Evolutionary conservation across 768 basidiomycete species (phyloP).

Genomic region (Symmetrospora coprosmae): DNA sequence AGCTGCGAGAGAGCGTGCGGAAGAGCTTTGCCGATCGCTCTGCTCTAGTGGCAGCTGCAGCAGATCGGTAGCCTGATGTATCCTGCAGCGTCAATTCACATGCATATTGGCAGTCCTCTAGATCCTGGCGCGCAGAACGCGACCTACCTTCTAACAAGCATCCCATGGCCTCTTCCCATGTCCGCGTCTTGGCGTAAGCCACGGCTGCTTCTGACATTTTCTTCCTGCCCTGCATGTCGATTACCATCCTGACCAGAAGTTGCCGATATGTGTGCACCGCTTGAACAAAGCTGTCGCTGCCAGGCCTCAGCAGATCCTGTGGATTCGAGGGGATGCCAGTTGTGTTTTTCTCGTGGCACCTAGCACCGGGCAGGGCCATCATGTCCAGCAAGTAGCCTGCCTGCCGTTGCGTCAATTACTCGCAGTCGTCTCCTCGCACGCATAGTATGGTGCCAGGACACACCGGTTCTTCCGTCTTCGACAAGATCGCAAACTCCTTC

Average conservation of each 20-base stretch:
- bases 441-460: neutral
- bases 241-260: neutral
- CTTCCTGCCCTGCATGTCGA: neutral
- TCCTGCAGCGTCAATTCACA: neutral
- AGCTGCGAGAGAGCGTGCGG: neutral
- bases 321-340: neutral
- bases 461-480: conserved; percentile 24
- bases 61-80: conserved; percentile 1
- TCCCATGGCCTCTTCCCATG: conserved; percentile 15
- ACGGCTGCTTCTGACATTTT: neutral
- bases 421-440: neutral
- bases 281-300: neutral
- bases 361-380: neutral
- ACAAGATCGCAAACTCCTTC: conserved; percentile 38
- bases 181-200: neutral
- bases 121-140: neutral
- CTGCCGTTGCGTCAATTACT: neutral
- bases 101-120: neutral
- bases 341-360: neutral
- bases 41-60: neutral
- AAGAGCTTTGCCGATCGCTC: neutral
- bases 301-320: neutral
- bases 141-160: neutral
- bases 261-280: neutral
- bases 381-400: conserved; percentile 28